Evolutionary conservation across 495 filamentous ascomycete species (phyloP).

Genomic region (Neurospora tetraspora): DNA sequence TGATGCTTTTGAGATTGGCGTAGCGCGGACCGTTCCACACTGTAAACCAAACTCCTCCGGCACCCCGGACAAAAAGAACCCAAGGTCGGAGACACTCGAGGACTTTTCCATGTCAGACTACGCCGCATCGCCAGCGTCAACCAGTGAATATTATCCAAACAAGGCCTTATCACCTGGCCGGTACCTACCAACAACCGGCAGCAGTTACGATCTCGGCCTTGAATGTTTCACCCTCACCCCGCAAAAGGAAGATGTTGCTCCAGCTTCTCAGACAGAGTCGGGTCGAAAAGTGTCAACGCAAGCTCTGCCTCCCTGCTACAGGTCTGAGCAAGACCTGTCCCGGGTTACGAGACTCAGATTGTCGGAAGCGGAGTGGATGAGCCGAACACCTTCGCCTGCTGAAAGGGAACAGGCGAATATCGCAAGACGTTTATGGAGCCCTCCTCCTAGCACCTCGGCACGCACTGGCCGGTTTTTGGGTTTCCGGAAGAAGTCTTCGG

Average conservation of each 20-base stretch:
- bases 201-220: constrained; percentile 23
- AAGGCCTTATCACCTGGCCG: constrained; percentile 17
- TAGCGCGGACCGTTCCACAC: constrained; percentile 15
- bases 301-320: constrained; percentile 1
- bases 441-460: constrained; percentile 1
- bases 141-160: constrained; percentile 11
- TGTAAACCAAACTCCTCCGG: neutral
- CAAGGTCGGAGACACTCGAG: neutral
- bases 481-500: constrained; percentile 4
- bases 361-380: constrained; percentile 32
- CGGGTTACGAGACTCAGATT: constrained; percentile 11
- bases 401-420: neutral
- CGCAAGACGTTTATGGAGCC: constrained; percentile 11
- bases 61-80: neutral
- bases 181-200: constrained; percentile 28
- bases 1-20: constrained; percentile 19
- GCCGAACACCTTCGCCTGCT: constrained; percentile 25
- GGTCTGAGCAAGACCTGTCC: constrained; percentile 2
- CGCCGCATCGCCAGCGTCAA: constrained; percentile 19
- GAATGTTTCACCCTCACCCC: constrained; percentile 18
- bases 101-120: constrained; percentile 27
- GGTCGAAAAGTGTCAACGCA: neutral
- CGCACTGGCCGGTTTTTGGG: constrained; percentile 6
- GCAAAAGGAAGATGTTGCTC: neutral
- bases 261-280: neutral